A percentile compares a stretch with the other conserved stretches of the same genome.
phyloP scores from a whole-genome alignment of 2,329 filamentous ascomycete genomes.

The Diaporthe humulicola region DNA sequence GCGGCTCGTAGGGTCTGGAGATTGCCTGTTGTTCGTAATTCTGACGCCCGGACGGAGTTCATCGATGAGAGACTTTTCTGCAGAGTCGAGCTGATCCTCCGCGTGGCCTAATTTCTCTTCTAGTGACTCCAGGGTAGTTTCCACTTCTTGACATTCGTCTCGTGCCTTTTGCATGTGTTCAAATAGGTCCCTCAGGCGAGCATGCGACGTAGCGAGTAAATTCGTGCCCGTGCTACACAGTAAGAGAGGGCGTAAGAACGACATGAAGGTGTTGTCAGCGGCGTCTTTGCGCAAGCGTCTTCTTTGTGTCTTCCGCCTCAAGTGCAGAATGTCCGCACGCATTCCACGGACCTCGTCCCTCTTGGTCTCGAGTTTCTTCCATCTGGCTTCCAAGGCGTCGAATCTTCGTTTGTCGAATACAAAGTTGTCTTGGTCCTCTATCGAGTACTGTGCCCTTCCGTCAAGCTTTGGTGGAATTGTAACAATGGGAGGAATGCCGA shows the following conservation, averaged over 20 bases:
- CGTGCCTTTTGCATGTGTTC: slow-evolving; percentile 31
- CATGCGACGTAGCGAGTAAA: neutral
- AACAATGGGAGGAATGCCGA: slow-evolving; percentile 2
- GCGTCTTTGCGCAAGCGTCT: slow-evolving; percentile 22
- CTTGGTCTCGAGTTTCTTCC: slow-evolving; percentile 44
- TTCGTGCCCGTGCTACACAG: neutral
- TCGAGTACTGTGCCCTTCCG: neutral
- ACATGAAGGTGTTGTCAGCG: slow-evolving; percentile 39
- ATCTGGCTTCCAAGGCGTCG: slow-evolving; percentile 10
- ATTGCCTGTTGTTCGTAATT: neutral
- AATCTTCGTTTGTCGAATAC: neutral
- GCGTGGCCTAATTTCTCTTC: slow-evolving; percentile 50
- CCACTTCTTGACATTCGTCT: slow-evolving; percentile 42
- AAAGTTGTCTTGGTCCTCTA: neutral
- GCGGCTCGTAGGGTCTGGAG: slow-evolving; percentile 12
- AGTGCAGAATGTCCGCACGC: slow-evolving; percentile 21
- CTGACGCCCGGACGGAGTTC: slow-evolving; percentile 10
- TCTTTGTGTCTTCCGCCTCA: slow-evolving; percentile 9
- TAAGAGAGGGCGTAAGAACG: slow-evolving; percentile 22
- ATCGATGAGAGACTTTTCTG: slow-evolving; percentile 56
- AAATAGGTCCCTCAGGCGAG: slow-evolving; percentile 26
- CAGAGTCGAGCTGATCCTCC: slow-evolving; percentile 36
- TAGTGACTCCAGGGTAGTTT: slow-evolving; percentile 52
- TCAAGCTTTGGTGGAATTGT: neutral
- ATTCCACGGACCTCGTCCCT: slow-evolving; percentile 41